Evolutionary conservation across 2,329 filamentous ascomycete species (phyloP).

Genomic region (Stagonosporopsis tanaceti): DNA sequence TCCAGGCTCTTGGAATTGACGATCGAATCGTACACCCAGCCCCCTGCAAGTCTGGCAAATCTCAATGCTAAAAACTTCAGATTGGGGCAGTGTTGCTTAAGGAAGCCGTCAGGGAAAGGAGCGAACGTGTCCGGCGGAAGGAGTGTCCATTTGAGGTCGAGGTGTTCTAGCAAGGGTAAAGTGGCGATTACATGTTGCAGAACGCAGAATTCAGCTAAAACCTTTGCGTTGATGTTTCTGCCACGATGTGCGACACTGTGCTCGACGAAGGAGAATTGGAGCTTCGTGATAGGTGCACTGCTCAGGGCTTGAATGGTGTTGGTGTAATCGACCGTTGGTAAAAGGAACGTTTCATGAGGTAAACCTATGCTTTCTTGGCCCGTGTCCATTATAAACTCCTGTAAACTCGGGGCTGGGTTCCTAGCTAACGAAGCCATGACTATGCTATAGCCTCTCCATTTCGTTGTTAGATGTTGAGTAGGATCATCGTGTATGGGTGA

Average conservation of each 20-base stretch:
- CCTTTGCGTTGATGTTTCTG: neutral
- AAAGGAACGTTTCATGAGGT: constrained; percentile 12
- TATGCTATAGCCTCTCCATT: constrained; percentile 46
- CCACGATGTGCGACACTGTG: neutral
- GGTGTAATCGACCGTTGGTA: constrained; percentile 8
- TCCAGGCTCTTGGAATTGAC: neutral
- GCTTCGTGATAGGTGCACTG: neutral
- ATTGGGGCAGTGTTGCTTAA: neutral
- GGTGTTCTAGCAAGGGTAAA: neutral
- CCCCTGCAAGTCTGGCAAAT: neutral
- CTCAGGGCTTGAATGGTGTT: constrained; percentile 15
- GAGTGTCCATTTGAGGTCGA: constrained; percentile 4
- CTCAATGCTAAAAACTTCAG: constrained; percentile 3
- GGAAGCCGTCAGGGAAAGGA: neutral
- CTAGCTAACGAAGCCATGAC: constrained; percentile 38
- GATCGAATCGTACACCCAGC: neutral
- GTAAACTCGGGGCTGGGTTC: constrained; percentile 32
- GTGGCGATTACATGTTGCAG: neutral
- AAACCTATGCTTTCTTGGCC: constrained; percentile 18
- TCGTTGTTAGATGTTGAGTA: neutral
- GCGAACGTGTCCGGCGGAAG: neutral
- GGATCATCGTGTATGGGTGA: neutral
- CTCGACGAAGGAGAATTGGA: constrained; percentile 6
- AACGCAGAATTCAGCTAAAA: neutral
- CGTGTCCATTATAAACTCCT: constrained; percentile 49